Evolutionary conservation across 768 basidiomycete genomes (phyloP), one percentile per base, ranked within the genome.

Genomic region (Tulasnella sp.): DNA sequence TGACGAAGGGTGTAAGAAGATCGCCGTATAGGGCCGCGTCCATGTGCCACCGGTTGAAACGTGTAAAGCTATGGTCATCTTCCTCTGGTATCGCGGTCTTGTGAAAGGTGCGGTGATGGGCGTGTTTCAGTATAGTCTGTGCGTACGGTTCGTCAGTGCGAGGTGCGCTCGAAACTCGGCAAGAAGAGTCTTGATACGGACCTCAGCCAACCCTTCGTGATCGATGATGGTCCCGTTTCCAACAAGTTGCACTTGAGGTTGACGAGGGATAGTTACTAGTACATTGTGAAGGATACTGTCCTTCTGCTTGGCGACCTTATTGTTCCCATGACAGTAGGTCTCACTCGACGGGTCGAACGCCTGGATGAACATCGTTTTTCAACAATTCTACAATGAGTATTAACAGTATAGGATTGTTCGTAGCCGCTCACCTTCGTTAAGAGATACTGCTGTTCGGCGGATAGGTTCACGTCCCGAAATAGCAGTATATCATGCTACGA

Each of bases 1-100:
- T 93, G 43, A 87, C 90, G 63, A 78, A 83, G 2, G 91, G 90
- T 17, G 87, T 86, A 22, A 80, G 79, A 12, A 84, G 75, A 55
- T 84, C n/a, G n/a, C n/a, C 80, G 67, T 87, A 87, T 34, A 90
- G 71, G 1, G 88, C 88, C 0, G 92, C 90, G 64, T 92, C 91
- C 70, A 92, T 92, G 69, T 93, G 88, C 89, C 90, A 92, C 49
- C 90, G 76, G 70, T 90, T 91, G 76, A 86, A 92, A 38, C 90
- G 78, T 17, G 90, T 92, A 46, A 76, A 70, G n/a, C 78, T 76
- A 5, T 72, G 80, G 65, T 86, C 85, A 61, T 92, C 90, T 66
- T 85, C 85, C 2, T 75, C 72, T 8, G 82, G 81, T 31, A 93
- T 76, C 19, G 70, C 71, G 34, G 84, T 85, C 72, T 88, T 90